Evolutionary conservation across 2,329 filamentous ascomycete genomes (phyloP), one percentile per base, ranked within the genome.

Genomic region (Orbilia quercus): DNA sequence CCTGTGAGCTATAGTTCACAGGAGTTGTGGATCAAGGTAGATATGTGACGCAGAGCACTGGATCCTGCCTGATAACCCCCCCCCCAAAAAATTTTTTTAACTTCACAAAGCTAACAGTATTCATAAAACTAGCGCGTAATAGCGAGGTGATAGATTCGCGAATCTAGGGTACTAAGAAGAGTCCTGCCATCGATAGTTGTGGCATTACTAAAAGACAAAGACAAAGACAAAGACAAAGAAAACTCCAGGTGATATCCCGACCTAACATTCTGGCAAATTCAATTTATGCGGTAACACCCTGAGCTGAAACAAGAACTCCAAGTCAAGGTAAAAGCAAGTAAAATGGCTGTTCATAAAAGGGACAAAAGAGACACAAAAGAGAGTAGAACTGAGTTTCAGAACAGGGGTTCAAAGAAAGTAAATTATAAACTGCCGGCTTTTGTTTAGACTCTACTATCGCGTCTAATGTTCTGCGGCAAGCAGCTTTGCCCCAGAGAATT

Each of bases 361-460:
- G 38, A 57, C 45, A 53, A 36, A 57, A 44, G 28, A 65, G 36
- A 53, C 38, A 47, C 67, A 72, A 64, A 59, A 53, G 51, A 72
- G 31, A 23, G 22, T 38, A 36, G 23, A 44, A 40, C 5, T n/a
- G 59, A 72, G 45, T 28, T 7, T 45, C 48, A 47, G 54, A 59
- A 28, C 47, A 59, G 22, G 45, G 58, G 51, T 18, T 51, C 53
- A 47, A 60, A 45, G 64, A 38, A 71, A 51, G 66, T n/a, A n/a
- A n/a, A n/a, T n/a, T n/a, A n/a, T n/a, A 64, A 71, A 64, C 51
- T 65, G 36, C 58, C 47, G 64, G 54, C 54, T 38, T 53, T 54
- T 58, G 60, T 59, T 63, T 51, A 25, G 36, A 47, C 18, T 31
- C 28, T 31, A 20, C 11, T 55, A 47, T 62, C 55, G 47, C 53